Conservation (phyloP, 352 stramenopile genomes). For the Phytopythium vexans region DNA sequence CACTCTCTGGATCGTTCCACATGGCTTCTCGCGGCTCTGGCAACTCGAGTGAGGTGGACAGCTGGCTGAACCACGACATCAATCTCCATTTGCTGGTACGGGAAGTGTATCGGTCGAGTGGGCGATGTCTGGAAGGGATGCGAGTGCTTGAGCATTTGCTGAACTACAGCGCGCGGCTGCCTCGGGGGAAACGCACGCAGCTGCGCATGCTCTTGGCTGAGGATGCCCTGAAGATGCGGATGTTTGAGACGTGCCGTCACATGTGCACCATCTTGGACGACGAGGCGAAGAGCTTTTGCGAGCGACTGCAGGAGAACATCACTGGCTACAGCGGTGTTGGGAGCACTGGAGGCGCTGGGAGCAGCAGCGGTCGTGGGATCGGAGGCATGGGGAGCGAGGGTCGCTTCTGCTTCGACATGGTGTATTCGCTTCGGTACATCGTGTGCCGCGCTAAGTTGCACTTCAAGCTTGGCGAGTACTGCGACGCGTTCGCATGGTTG, state of each 20-base stretch:
- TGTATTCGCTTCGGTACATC: slow-evolving; percentile 71
- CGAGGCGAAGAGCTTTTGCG: slow-evolving; percentile 73
- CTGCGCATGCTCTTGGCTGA: slow-evolving; percentile 78
- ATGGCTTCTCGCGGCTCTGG: slow-evolving; percentile 41
- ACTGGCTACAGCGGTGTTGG: slow-evolving; percentile 46
- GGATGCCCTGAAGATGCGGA: slow-evolving; percentile 67
- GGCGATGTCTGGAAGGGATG: slow-evolving; percentile 75
- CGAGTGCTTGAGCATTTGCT: slow-evolving; percentile 76
- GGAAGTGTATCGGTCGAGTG: slow-evolving; percentile 76
- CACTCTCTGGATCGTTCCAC: slow-evolving; percentile 50
- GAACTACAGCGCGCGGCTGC: slow-evolving; percentile 64
- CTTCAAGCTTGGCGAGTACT: slow-evolving; percentile 45
- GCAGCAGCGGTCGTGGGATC: slow-evolving; percentile 54
- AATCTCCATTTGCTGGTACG: slow-evolving; percentile 78
- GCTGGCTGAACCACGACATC: slow-evolving; percentile 81
- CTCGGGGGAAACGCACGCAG: slow-evolving; percentile 74
- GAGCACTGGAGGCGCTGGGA: slow-evolving; percentile 50
- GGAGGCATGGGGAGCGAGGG: slow-evolving; percentile 74
- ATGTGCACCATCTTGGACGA: slow-evolving; percentile 75
- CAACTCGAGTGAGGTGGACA: slow-evolving; percentile 73
- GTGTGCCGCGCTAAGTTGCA: slow-evolving; percentile 63
- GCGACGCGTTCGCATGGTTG: slow-evolving; percentile 65
- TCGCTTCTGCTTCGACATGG: slow-evolving; percentile 81
- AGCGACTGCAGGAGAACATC: slow-evolving; percentile 66
- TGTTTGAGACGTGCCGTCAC: slow-evolving; percentile 71